These are phyloP conservation scores for Begonia fuchsioides DNA, from an alignment of 306 rosid species.

Conservation along the genomic window DNA sequence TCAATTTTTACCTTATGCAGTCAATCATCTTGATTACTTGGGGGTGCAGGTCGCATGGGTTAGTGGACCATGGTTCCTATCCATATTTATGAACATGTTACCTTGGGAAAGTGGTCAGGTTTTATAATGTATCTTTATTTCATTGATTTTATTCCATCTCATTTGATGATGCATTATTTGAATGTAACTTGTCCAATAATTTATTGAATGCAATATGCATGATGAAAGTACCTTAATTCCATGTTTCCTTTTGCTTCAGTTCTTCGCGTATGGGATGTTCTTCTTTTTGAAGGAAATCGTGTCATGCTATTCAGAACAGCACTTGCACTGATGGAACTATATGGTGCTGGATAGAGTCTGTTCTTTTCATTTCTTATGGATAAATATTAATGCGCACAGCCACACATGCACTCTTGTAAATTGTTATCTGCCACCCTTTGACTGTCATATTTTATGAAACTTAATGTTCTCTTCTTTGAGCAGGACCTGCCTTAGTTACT, in stretches of 20 bases:
- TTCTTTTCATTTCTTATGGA: background rate
- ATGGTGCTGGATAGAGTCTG: constrained; percentile 54
- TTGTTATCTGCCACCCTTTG: no score
- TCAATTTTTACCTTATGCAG: constrained; percentile 34
- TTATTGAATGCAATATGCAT: constrained; percentile 10
- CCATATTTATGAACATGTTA: constrained; percentile 98
- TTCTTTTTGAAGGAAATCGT: constrained; percentile 97
- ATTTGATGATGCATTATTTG: constrained; percentile 5
- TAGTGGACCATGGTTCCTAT: constrained; percentile 97
- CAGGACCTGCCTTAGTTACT: constrained; percentile 97
- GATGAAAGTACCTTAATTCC: constrained; percentile 23
- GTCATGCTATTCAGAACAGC: constrained; percentile 96
- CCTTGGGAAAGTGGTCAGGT: constrained; percentile 99
- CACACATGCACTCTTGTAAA: constrained; percentile 1
- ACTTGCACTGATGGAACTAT: constrained; percentile 95
- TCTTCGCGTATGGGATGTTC: constrained; percentile 99
- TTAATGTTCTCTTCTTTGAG: constrained; percentile 31
- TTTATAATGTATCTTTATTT: constrained; percentile 45
- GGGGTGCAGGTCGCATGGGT: constrained; percentile 99
- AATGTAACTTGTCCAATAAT: constrained; percentile 1
- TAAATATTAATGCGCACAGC: background rate
- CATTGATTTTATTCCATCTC: constrained; percentile 14
- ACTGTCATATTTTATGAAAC: constrained; percentile 15
- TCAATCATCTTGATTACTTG: constrained; percentile 91
- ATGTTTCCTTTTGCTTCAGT: constrained; percentile 44